Evolutionary conservation across 2,329 filamentous ascomycete genomes (phyloP).

Genomic region (Pseudogymnoascus destructans): DNA sequence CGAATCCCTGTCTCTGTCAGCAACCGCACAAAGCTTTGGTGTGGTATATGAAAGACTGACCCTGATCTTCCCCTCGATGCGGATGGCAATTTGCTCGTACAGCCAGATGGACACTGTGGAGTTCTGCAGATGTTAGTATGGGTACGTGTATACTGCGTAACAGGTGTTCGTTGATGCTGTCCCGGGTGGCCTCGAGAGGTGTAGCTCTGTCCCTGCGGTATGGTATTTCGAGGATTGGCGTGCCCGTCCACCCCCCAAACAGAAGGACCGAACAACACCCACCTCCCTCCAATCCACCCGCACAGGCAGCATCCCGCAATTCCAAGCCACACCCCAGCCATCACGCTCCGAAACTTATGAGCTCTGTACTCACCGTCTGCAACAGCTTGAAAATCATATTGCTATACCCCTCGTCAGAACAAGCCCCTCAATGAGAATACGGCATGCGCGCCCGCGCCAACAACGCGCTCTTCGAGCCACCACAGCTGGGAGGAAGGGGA

Average conservation of each 20-base stretch:
- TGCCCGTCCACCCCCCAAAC: neutral
- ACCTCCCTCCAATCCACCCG: neutral
- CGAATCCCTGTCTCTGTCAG: slow-evolving; percentile 59
- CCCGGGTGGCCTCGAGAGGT: neutral
- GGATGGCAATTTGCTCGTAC: slow-evolving; percentile 85
- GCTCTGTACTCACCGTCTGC: slow-evolving; percentile 34
- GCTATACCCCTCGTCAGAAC: slow-evolving; percentile 32
- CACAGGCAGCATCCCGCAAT: neutral
- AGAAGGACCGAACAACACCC: neutral
- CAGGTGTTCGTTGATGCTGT: neutral
- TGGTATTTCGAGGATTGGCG: neutral
- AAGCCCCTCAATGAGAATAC: neutral
- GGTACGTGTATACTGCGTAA: slow-evolving; percentile 19
- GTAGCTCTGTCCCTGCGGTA: neutral
- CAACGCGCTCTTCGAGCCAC: neutral
- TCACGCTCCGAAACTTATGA: slow-evolving; percentile 10
- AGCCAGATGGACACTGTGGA: slow-evolving; percentile 89
- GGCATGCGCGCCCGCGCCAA: neutral
- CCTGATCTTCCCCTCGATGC: slow-evolving; percentile 93
- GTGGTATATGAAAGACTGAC: slow-evolving; percentile 36
- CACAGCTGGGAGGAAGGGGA: neutral
- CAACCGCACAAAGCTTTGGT: neutral
- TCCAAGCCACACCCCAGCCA: neutral
- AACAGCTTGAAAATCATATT: slow-evolving; percentile 93
- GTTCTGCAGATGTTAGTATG: slow-evolving; percentile 29